Base-by-base conservation (phyloP, 2,329 filamentous ascomycete species). In the Botrytis fragariae region DNA sequence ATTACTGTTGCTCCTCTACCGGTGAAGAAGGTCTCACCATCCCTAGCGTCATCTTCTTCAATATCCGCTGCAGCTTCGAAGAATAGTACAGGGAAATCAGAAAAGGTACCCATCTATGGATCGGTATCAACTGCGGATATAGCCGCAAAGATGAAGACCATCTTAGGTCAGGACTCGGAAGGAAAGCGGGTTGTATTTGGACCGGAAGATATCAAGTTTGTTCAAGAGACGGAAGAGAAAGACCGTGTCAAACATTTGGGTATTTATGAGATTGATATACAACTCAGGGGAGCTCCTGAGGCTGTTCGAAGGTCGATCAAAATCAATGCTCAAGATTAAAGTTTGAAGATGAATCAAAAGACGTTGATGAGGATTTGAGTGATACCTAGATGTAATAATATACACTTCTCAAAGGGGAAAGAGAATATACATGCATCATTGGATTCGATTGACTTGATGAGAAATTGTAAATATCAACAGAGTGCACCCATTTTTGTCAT, bases 61-160 rank as follows among this genome's bases (percentile, higher is more conserved):
- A 69, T 80, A 71, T 76, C 82, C 75, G 73, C 77, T 37, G 81
- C 80, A 8, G 81, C 83, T 18, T 79, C 82, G 75, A 78, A 82
- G 60, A 75, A 82, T 61, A 73, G 79, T 75, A 72, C 75, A 48
- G 76, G 76, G 71, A 48, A 71, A 22, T 37, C 71, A 69, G 59
- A 72, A 45, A 77, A 77, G 35, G 79, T 80, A 32, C 81, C 82
- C 25, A 88, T 81, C 29, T 79, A 87, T 76, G 87, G 87, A 39
- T 87, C 86, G 4, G 86, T 90, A 6, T 85, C 86, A n/a, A 85
- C 84, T 12, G 79, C 82, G 37, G 87, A 90, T 78, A 82, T 90
- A 71, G 83, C 83, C 12, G 79, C 81, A 25, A 84, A 83, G 37
- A 83, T 89, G 72, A 84, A 83, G 74, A 83, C 83, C 60, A 82